These are phyloP conservation scores for Apiotrichum gracile DNA, from an alignment of 1,284 basidiomycete genomes.

Conservation along the genomic window DNA sequence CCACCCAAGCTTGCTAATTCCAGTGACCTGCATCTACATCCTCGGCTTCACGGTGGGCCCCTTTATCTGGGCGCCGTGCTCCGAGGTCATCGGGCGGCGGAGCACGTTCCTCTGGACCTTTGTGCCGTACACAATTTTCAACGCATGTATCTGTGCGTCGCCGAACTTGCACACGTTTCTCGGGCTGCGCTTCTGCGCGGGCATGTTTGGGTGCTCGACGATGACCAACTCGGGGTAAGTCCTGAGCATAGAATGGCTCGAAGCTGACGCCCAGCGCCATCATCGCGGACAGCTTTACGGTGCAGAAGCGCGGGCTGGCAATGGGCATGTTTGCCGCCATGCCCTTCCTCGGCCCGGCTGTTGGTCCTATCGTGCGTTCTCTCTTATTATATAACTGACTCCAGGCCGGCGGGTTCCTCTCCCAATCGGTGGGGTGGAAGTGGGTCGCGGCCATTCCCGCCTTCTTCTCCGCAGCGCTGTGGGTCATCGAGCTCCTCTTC, in stretches of 20 bases:
- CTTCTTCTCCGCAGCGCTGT: constrained; percentile 41
- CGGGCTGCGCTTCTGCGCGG: constrained; percentile 48
- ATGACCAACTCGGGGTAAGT: constrained; percentile 45
- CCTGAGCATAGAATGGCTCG: too few species aligned
- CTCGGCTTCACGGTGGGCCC: constrained; percentile 12
- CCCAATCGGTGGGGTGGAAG: constrained; percentile 32
- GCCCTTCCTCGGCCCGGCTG: constrained; percentile 42
- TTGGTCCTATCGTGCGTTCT: constrained; percentile 19
- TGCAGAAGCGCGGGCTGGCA: constrained; percentile 44
- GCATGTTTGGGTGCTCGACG: constrained; percentile 46
- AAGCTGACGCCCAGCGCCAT: constrained; percentile 31
- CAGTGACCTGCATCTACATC: constrained; percentile 17
- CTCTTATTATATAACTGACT: too few species aligned
- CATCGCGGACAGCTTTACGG: constrained; percentile 47
- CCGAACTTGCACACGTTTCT: constrained; percentile 47
- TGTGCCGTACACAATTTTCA: constrained; percentile 46
- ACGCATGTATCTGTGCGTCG: constrained; percentile 44
- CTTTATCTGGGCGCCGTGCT: constrained; percentile 29
- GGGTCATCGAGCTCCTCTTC: constrained; percentile 25
- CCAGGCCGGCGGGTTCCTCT: constrained; percentile 13
- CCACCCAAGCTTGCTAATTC: not conserved
- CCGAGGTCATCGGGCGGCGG: constrained; percentile 35
- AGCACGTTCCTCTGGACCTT: constrained; percentile 44
- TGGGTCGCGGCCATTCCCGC: constrained; percentile 64
- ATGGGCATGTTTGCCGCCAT: constrained; percentile 50